These are phyloP conservation scores for Candida sithepensis DNA, from an alignment of 805 yeast species.

Conservation along the genomic window DNA sequence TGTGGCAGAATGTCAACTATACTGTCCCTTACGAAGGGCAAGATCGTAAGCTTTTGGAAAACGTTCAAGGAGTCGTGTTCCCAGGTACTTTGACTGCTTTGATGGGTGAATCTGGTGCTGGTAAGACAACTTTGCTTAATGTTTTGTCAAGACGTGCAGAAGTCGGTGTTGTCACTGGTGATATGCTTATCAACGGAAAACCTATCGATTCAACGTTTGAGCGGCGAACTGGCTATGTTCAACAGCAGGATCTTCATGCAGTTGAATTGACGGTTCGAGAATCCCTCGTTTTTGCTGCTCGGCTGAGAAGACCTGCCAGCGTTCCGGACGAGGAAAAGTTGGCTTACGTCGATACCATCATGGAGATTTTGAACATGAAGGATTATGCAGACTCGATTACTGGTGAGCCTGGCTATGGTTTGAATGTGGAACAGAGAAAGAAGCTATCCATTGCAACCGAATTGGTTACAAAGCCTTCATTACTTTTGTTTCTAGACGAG, in stretches of 20 bases:
- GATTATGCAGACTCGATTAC: slow-evolving; percentile 49
- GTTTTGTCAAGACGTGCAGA: slow-evolving; percentile 47
- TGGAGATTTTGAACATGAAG: slow-evolving; percentile 37
- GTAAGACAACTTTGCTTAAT: slow-evolving; percentile 55
- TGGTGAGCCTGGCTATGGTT: slow-evolving; percentile 43
- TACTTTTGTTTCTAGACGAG: slow-evolving; percentile 52
- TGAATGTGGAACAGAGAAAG: slow-evolving; percentile 52
- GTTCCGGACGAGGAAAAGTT: slow-evolving; percentile 37
- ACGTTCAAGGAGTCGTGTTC: slow-evolving; percentile 39
- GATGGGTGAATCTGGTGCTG: slow-evolving; percentile 65
- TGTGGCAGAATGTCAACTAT: slow-evolving; percentile 60
- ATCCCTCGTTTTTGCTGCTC: slow-evolving; percentile 43
- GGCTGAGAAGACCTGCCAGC: slow-evolving; percentile 39
- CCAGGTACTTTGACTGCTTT: slow-evolving; percentile 58
- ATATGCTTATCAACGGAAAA: slow-evolving; percentile 50
- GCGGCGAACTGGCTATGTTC: slow-evolving; percentile 52
- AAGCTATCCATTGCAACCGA: slow-evolving; percentile 52
- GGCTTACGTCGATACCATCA: slow-evolving; percentile 39
- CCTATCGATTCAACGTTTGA: slow-evolving; percentile 44
- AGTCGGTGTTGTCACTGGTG: slow-evolving; percentile 52
- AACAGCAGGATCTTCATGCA: slow-evolving; percentile 51
- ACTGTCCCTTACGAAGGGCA: slow-evolving; percentile 43
- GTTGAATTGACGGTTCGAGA: slow-evolving; percentile 48
- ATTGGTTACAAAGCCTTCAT: slow-evolving; percentile 49
- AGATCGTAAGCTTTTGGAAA: slow-evolving; percentile 36